phyloP scores from a whole-genome alignment of 768 basidiomycete genomes.

The Neoboletus magnificus region DNA sequence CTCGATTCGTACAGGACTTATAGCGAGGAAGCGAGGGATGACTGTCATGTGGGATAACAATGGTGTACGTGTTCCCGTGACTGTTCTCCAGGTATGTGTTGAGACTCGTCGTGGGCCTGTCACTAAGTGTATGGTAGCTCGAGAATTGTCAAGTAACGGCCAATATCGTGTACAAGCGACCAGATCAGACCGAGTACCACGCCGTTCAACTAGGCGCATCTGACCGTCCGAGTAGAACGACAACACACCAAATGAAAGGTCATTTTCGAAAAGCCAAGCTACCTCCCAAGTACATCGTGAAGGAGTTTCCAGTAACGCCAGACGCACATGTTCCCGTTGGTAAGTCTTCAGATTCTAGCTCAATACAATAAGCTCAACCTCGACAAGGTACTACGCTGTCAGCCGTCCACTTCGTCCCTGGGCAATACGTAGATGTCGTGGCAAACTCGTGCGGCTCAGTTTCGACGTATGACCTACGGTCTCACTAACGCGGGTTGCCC shows the following conservation, averaged over 20 bases:
- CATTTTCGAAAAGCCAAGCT: slow-evolving; percentile 86
- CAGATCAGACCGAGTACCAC: slow-evolving; percentile 73
- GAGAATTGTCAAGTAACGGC: slow-evolving; percentile 90
- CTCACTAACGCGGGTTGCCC: slow-evolving; percentile 8
- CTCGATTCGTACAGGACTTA: slow-evolving; percentile 85
- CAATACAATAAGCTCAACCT: background rate
- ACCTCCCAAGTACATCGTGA: slow-evolving; percentile 76
- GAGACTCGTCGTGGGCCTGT: slow-evolving; percentile 5
- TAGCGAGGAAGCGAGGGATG: slow-evolving; percentile 97
- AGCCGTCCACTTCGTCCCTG: slow-evolving; percentile 94
- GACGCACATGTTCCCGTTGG: slow-evolving; percentile 91
- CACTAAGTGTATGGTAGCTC: slow-evolving; percentile 43
- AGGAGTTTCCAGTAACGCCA: slow-evolving; percentile 83
- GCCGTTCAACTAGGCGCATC: slow-evolving; percentile 93
- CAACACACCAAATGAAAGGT: slow-evolving; percentile 77
- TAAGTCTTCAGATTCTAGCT: slow-evolving; percentile 34
- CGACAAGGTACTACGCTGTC: slow-evolving; percentile 78
- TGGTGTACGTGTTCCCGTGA: slow-evolving; percentile 85
- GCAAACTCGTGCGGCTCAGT: slow-evolving; percentile 71
- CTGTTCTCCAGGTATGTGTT: slow-evolving; percentile 82
- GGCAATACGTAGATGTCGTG: slow-evolving; percentile 90
- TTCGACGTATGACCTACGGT: background rate
- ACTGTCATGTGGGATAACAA: slow-evolving; percentile 88
- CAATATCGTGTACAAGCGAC: slow-evolving; percentile 62
- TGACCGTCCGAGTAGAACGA: slow-evolving; percentile 66